Base-by-base conservation (phyloP, 2,329 filamentous ascomycete genomes). In the Botryotinia convoluta region DNA sequence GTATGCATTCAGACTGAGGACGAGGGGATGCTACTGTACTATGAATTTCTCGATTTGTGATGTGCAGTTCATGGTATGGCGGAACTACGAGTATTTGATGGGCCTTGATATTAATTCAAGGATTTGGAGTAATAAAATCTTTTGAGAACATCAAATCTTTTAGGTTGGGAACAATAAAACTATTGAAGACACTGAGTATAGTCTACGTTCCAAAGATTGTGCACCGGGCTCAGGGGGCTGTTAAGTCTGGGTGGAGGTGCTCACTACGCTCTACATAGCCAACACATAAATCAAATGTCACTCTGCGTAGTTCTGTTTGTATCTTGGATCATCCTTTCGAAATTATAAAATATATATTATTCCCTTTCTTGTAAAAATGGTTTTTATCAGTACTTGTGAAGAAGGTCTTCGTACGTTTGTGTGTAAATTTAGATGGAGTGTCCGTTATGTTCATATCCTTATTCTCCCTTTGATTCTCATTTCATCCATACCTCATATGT, bases 31-130 rank as follows among this genome's bases (percentile, higher is more conserved):
- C 6, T 54, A 14, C 26, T n/a, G 2, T 48, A n/a, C 4, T 4
- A 1, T 57, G n/a, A 18, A 29, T 18, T 29, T 18, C 3, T 8
- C 3, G n/a, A 18, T 57, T 29, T 32, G 51, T 32, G 14, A 29
- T 51, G 26, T 26, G 8, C 0, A 48, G 44, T 48, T 45, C 1
- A 22, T 45, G 44, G 44, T 7, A 22, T 48, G 20, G 26, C 2
- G 26, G 12, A n/a, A 54, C 12, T 16, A 20, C 1, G 14, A 2
- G 26, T 54, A 18, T 16, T 54, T 1, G 26, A 54, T 29, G 51
- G 14, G 0, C 1, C 0, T 54, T 54, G n/a, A 29, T n/a, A 5
- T 51, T n/a, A 0, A 51, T 51, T 51, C 4, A 14, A 6, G 10
- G 22, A 14, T 5, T 51, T 26, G 42, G 42, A 20, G 18, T 44